Evolutionary conservation across 2,329 filamentous ascomycete species (phyloP).

Genomic region (Proliferodiscus dingleyae): DNA sequence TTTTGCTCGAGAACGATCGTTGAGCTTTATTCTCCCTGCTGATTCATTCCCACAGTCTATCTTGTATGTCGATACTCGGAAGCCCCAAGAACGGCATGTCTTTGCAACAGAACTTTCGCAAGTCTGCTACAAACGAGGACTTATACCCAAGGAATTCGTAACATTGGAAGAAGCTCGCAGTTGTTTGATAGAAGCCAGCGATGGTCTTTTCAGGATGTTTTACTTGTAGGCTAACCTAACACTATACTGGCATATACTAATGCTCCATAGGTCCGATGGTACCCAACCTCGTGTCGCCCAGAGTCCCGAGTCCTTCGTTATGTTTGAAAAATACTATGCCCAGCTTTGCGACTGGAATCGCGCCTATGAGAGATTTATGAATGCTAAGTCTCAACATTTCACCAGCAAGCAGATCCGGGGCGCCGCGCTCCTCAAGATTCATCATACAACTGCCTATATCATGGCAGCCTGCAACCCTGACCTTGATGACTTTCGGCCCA

Average conservation of each 20-base stretch:
- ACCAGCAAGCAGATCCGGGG: slow-evolving; percentile 25
- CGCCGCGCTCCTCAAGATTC: slow-evolving; percentile 28
- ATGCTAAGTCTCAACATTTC: slow-evolving; percentile 15
- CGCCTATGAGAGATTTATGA: slow-evolving; percentile 26
- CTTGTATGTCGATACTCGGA: slow-evolving; percentile 26
- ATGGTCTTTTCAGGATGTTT: slow-evolving; percentile 24
- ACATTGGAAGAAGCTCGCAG: slow-evolving; percentile 22
- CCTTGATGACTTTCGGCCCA: slow-evolving; percentile 10
- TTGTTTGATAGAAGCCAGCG: slow-evolving; percentile 18
- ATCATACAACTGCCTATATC: slow-evolving; percentile 21
- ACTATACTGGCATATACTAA: slow-evolving; percentile 7
- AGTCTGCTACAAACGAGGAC: slow-evolving; percentile 10
- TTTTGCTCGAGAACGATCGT: too few species aligned
- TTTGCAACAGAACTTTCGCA: slow-evolving; percentile 18
- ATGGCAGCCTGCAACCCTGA: slow-evolving; percentile 18
- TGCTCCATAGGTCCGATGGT: slow-evolving; percentile 4
- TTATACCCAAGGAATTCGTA: slow-evolving; percentile 19
- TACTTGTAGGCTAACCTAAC: slow-evolving; percentile 15
- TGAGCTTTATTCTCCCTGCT: too few species aligned
- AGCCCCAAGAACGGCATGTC: slow-evolving; percentile 11
- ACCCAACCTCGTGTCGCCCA: slow-evolving; percentile 17
- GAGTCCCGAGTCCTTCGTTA: slow-evolving; percentile 8
- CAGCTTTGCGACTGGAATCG: slow-evolving; percentile 20
- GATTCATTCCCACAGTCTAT: too few species aligned
- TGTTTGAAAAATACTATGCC: slow-evolving; percentile 12